phyloP scores from a whole-genome alignment of 768 basidiomycete species.

The Exsudoporus frostii region DNA sequence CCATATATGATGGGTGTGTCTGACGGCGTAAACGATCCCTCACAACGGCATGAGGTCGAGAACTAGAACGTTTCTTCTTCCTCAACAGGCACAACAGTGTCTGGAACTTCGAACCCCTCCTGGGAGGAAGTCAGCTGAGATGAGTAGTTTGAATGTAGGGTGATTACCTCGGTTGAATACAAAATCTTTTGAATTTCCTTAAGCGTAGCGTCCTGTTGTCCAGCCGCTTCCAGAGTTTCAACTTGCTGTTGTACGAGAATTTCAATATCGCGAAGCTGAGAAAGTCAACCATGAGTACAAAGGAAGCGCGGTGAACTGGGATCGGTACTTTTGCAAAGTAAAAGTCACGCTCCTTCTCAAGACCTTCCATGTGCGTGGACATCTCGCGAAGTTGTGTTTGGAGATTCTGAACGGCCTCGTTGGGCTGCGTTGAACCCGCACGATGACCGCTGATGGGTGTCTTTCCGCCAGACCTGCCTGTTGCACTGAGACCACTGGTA shows the following conservation, averaged over 20 bases:
- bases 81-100: constrained; percentile 49
- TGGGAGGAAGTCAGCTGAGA: constrained; percentile 32
- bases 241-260: constrained; percentile 82
- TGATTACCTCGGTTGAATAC: constrained; percentile 87
- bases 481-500: constrained; percentile 35
- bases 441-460: constrained; percentile 73
- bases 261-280: constrained; percentile 93
- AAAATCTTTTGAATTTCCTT: constrained; percentile 87
- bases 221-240: constrained; percentile 56
- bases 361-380: constrained; percentile 74
- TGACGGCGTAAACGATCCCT: constrained; percentile 7
- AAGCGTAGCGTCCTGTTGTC: constrained; percentile 58
- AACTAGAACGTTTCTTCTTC: constrained; percentile 79
- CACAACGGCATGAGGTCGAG: constrained; percentile 14
- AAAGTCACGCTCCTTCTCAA: constrained; percentile 98
- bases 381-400: constrained; percentile 82
- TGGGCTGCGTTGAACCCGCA: constrained; percentile 61
- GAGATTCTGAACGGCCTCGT: constrained; percentile 63
- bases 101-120: constrained; percentile 95
- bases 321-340: constrained; percentile 90
- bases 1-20: constrained; percentile 6
- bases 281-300: constrained; percentile 1
- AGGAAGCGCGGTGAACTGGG: constrained; percentile 3
- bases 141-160: constrained; percentile 17
- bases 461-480: constrained; percentile 57